These are phyloP conservation scores for Verbascum thapsus DNA, from an alignment of 257 asterid species.

Conservation along the genomic window DNA sequence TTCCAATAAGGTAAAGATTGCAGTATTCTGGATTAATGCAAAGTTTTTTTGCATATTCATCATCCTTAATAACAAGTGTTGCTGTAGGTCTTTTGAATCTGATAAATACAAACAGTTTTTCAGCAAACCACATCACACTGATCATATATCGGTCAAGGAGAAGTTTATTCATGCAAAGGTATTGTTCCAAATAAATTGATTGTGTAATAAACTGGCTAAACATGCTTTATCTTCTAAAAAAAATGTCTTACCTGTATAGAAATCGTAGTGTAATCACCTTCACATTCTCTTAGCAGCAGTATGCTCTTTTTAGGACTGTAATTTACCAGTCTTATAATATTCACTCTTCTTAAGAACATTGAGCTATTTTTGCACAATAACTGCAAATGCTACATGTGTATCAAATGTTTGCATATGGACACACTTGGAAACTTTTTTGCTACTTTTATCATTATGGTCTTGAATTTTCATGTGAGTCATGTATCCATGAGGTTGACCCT, in stretches of 20 bases:
- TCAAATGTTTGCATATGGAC: not conserved
- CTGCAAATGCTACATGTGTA: not conserved
- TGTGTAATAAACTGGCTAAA: conserved; percentile 2
- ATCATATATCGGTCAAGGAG: conserved; percentile 90
- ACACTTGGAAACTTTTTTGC: not conserved
- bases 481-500: not conserved
- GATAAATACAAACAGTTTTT: conserved; percentile 69
- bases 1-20: conserved; percentile 71
- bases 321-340: not conserved
- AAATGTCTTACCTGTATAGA: not conserved
- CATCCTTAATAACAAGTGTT: conserved; percentile 16
- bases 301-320: not conserved
- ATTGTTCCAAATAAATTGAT: conserved; percentile 34
- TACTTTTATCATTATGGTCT: too few relatives aligned
- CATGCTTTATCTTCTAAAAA: not conserved
- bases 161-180: conserved; percentile 92
- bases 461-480: too few relatives aligned
- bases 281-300: not conserved
- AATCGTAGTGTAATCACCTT: not conserved
- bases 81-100: conserved; percentile 62
- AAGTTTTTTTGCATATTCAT: conserved; percentile 9
- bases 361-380: not conserved
- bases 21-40: conserved; percentile 1
- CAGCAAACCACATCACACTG: conserved; percentile 68
- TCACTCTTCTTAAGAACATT: conserved; percentile 8